Conservation (phyloP, 352 stramenopile species). For the Lagenidium sp. region DNA sequence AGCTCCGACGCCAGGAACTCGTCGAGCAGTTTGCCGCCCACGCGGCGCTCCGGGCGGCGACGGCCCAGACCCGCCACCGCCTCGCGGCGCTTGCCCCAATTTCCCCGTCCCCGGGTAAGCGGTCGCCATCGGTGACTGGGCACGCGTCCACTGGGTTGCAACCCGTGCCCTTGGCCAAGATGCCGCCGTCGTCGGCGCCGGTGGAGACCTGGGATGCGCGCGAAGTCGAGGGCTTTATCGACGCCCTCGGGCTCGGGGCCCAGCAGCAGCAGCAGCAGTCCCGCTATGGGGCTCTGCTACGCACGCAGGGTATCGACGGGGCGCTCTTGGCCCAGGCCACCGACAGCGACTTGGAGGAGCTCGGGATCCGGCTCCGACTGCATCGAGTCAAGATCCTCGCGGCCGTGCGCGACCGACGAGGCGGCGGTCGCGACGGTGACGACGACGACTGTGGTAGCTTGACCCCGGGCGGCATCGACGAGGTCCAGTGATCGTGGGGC, state of each 20-base stretch:
- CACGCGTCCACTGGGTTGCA: constrained; percentile 9
- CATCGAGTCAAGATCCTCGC: constrained; percentile 69
- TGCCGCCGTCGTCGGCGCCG: neutral
- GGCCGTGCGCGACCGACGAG: constrained; percentile 3
- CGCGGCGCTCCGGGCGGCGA: constrained; percentile 9
- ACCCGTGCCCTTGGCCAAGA: neutral
- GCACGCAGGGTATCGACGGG: constrained; percentile 51
- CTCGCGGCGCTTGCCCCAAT: constrained; percentile 10
- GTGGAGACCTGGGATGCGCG: constrained; percentile 22
- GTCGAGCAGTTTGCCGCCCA: constrained; percentile 28
- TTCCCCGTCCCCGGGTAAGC: too few relatives aligned
- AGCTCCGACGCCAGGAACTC: constrained; percentile 45
- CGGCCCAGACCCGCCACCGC: constrained; percentile 7
- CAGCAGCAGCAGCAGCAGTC: too few relatives aligned
- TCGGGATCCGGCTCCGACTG: constrained; percentile 54
- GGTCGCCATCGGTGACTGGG: too few relatives aligned
- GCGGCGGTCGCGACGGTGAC: neutral
- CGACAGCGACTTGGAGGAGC: constrained; percentile 49
- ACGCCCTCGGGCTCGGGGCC: constrained; percentile 31
- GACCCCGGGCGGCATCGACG: too few relatives aligned
- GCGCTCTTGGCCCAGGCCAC: constrained; percentile 40
- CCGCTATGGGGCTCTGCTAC: constrained; percentile 30
- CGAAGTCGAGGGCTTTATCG: constrained; percentile 41
- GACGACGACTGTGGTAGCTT: too few relatives aligned
- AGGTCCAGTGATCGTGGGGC: too few relatives aligned